These are phyloP conservation scores for Crithidia acanthocephali DNA, from an alignment of 208 protist species.

Conservation along the genomic window DNA sequence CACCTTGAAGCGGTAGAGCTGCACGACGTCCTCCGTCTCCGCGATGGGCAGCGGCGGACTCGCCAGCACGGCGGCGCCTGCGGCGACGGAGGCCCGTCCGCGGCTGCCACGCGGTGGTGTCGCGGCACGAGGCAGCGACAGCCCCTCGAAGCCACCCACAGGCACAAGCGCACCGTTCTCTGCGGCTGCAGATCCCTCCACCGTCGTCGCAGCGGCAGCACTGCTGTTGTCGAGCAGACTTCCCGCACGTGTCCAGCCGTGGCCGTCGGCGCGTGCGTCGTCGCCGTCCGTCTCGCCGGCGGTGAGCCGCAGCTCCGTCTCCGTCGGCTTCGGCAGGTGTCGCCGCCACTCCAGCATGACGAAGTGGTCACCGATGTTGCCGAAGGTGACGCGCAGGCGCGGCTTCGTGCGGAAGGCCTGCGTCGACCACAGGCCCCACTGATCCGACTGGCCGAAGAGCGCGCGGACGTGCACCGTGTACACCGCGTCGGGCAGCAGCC, in stretches of 20 bases:
- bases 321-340: slow-evolving; percentile 62
- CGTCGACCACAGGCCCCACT: slow-evolving; percentile 90
- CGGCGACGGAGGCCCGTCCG: neutral
- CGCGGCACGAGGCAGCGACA: neutral
- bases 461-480: slow-evolving; percentile 87
- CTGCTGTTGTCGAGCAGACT: neutral
- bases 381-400: slow-evolving; percentile 83
- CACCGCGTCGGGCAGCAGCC: slow-evolving; percentile 84
- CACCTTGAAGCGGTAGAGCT: slow-evolving; percentile 90
- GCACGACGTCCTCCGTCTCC: slow-evolving; percentile 79
- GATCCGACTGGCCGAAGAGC: slow-evolving; percentile 69
- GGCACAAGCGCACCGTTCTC: slow-evolving; percentile 17
- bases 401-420: slow-evolving; percentile 84
- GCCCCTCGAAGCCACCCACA: slow-evolving; percentile 1
- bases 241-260: neutral
- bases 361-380: slow-evolving; percentile 94
- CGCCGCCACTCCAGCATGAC: slow-evolving; percentile 91
- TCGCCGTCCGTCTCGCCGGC: slow-evolving; percentile 2
- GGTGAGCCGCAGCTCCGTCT: slow-evolving; percentile 23
- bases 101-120: neutral
- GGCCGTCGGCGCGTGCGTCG: neutral
- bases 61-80: neutral
- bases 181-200: neutral
- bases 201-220: neutral
- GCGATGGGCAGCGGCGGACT: slow-evolving; percentile 32